A percentile compares a stretch with the other conserved stretches of the same genome.
These are phyloP conservation scores for Alnus rubra DNA, from an alignment of 306 rosid species.

Conservation along the genomic window DNA sequence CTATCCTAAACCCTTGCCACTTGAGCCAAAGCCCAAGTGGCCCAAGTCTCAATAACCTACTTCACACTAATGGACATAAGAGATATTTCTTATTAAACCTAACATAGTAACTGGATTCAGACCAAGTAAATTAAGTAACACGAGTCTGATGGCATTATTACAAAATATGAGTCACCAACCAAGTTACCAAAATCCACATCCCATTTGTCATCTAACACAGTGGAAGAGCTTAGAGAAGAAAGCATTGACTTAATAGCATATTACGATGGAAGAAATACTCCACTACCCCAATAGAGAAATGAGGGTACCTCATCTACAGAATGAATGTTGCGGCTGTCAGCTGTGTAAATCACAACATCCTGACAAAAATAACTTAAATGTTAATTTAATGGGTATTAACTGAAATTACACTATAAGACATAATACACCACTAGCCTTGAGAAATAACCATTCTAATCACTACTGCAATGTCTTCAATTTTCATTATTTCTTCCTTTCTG, in stretches of 20 bases:
- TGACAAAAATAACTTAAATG: conserved; percentile 28
- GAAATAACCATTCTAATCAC: neutral
- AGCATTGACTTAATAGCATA: neutral
- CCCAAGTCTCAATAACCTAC: neutral
- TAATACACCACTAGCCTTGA: neutral
- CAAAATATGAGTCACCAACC: neutral
- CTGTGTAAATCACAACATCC: conserved; percentile 88
- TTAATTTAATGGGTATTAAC: neutral
- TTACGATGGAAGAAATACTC: neutral
- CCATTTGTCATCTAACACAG: neutral
- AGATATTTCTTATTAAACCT: neutral
- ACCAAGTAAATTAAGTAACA: neutral
- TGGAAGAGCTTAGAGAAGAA: neutral
- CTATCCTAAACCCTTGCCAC: neutral
- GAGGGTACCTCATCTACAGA: conserved; percentile 87
- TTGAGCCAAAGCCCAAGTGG: too few species aligned
- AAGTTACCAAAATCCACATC: neutral
- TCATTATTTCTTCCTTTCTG: neutral
- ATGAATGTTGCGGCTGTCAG: conserved; percentile 72
- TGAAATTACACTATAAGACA: conserved; percentile 15
- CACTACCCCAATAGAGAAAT: conserved; percentile 12
- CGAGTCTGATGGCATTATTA: neutral
- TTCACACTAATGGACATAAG: neutral
- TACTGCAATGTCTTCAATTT: neutral
- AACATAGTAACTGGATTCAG: neutral